phyloP scores from a whole-genome alignment of 106 monocot genomes.

The Ottelia alismoides region DNA sequence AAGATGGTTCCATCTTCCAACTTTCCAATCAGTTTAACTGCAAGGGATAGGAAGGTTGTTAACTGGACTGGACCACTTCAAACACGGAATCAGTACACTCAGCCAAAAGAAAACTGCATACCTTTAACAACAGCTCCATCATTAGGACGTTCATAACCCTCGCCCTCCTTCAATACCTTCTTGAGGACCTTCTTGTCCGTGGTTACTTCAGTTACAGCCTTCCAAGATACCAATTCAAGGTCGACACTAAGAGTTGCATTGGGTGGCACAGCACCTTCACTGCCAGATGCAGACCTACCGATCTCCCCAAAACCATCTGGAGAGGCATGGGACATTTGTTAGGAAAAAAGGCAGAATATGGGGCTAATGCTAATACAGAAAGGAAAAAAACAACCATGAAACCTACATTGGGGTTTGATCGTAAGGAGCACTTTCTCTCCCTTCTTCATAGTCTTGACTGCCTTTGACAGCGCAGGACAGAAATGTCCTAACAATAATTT shows the following conservation, averaged over 20 bases:
- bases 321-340: background rate
- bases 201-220: slow-evolving; percentile 60
- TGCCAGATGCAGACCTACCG: slow-evolving; percentile 39
- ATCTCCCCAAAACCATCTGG: slow-evolving; percentile 69
- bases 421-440: slow-evolving; percentile 65
- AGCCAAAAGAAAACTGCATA: background rate
- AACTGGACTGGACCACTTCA: too few species aligned
- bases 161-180: slow-evolving; percentile 67
- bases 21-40: too few species aligned
- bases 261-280: slow-evolving; percentile 55
- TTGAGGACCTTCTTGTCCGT: slow-evolving; percentile 68
- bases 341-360: background rate
- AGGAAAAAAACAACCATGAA: background rate
- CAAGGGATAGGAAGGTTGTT: too few species aligned
- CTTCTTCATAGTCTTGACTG: slow-evolving; percentile 80
- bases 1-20: too few species aligned
- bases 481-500: slow-evolving; percentile 29
- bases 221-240: slow-evolving; percentile 71
- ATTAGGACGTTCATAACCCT: slow-evolving; percentile 61
- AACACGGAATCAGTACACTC: too few species aligned
- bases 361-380: background rate
- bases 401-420: slow-evolving; percentile 66
- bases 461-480: slow-evolving; percentile 56
- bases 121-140: slow-evolving; percentile 73
- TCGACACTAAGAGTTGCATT: slow-evolving; percentile 46